These are phyloP conservation scores for Cercospora canescens DNA, from an alignment of 2,329 filamentous ascomycete species.

Conservation along the genomic window DNA sequence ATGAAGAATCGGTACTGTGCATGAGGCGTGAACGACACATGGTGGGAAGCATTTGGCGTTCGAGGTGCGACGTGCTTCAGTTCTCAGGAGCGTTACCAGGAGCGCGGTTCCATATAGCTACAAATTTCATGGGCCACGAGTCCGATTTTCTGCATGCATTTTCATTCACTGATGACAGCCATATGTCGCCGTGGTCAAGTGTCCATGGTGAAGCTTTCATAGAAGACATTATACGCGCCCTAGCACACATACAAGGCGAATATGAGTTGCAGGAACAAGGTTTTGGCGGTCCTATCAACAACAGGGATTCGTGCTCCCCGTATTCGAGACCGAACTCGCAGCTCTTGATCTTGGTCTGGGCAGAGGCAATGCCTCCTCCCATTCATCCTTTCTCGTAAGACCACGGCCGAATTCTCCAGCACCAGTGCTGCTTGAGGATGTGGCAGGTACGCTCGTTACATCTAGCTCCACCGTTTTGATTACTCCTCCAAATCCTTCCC, in stretches of 20 bases:
- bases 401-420: constrained; percentile 16
- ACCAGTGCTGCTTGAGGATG: background rate
- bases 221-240: background rate
- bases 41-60: constrained; percentile 3
- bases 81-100: background rate
- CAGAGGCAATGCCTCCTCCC: constrained; percentile 6
- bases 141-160: background rate
- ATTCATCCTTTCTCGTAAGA: constrained; percentile 17
- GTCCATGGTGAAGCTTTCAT: background rate
- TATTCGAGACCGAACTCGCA: background rate
- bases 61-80: background rate
- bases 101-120: background rate
- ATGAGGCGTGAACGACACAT: background rate
- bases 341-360: background rate
- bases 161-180: background rate
- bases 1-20: background rate
- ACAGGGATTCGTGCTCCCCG: background rate
- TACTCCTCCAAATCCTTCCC: constrained; percentile 19
- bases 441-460: constrained; percentile 10
- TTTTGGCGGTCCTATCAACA: background rate
- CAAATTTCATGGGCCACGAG: background rate
- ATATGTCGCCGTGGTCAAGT: background rate
- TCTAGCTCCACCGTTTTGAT: constrained; percentile 20
- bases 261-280: background rate
- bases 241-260: too few species aligned